A percentile compares a stretch with the other conserved stretches of the same genome.
Evolutionary conservation across 2,329 filamentous ascomycete genomes (phyloP).

Genomic region (Phoma sp.): DNA sequence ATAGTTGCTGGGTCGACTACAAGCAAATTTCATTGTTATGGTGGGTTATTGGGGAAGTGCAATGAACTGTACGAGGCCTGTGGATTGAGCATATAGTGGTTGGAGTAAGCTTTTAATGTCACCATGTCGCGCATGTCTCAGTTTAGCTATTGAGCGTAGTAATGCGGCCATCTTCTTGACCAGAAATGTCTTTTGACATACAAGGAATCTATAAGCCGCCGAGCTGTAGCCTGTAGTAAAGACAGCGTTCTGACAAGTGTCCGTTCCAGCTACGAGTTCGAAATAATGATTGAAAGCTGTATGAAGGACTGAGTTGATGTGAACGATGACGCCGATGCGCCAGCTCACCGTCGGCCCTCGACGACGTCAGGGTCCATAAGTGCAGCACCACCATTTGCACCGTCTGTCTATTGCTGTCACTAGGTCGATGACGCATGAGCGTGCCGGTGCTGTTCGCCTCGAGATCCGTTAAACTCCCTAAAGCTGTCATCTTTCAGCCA

Average conservation of each 20-base stretch:
- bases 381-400: not conserved
- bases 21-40: slow-evolving; percentile 11
- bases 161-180: not conserved
- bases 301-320: not conserved
- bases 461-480: not conserved
- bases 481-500: not conserved
- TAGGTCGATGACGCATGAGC: slow-evolving; percentile 3
- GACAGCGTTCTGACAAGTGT: not conserved
- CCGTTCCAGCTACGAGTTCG: not conserved
- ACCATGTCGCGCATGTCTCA: not conserved
- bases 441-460: not conserved
- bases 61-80: not conserved
- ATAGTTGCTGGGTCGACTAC: slow-evolving; percentile 15
- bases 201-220: not conserved
- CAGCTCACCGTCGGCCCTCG: not conserved
- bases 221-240: not conserved
- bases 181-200: not conserved
- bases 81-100: not conserved
- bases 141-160: not conserved
- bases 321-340: slow-evolving; percentile 8
- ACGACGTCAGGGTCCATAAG: slow-evolving; percentile 8
- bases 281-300: not conserved
- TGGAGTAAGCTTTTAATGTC: not conserved
- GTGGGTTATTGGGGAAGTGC: not conserved
- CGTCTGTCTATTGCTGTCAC: not conserved